These are phyloP conservation scores for Ambrosia artemisiifolia DNA, from an alignment of 129 eudicot species.

Conservation along the genomic window DNA sequence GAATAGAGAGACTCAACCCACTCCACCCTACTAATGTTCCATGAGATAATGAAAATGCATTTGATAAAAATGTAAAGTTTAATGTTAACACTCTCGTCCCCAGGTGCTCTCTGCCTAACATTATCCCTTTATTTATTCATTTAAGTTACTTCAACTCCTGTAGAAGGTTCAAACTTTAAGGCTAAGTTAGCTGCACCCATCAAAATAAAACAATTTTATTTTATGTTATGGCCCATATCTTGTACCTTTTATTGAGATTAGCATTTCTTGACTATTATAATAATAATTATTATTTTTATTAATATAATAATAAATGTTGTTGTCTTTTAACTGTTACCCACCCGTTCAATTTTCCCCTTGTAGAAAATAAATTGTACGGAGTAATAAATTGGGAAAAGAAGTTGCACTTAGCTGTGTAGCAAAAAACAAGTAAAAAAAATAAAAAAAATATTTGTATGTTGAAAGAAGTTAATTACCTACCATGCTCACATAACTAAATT, in stretches of 20 bases:
- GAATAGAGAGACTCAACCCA: no score
- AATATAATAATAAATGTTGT: not conserved
- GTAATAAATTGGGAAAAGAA: not conserved
- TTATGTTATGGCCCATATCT: slow-evolving; percentile 3
- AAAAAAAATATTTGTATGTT: not conserved
- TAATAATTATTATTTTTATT: not conserved
- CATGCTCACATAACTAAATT: not conserved
- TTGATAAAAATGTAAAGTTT: slow-evolving; percentile 2
- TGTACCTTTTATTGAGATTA: not conserved
- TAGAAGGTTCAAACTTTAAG: slow-evolving; percentile 12
- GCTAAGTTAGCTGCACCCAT: slow-evolving; percentile 10
- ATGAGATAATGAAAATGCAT: not conserved
- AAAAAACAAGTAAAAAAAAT: not conserved
- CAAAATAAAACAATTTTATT: not conserved
- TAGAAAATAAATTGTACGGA: not conserved
- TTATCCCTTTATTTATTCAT: not conserved
- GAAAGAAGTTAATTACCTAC: slow-evolving; percentile 5
- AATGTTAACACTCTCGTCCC: slow-evolving; percentile 1
- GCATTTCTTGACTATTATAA: not conserved
- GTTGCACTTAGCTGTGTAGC: not conserved
- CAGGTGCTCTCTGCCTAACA: slow-evolving; percentile 23
- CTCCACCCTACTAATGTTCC: no score
- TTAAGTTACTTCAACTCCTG: not conserved
- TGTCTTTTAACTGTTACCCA: not conserved
- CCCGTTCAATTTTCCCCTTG: not conserved